Evolutionary conservation across 768 basidiomycete species (phyloP).

Genomic region (Chiua virens): DNA sequence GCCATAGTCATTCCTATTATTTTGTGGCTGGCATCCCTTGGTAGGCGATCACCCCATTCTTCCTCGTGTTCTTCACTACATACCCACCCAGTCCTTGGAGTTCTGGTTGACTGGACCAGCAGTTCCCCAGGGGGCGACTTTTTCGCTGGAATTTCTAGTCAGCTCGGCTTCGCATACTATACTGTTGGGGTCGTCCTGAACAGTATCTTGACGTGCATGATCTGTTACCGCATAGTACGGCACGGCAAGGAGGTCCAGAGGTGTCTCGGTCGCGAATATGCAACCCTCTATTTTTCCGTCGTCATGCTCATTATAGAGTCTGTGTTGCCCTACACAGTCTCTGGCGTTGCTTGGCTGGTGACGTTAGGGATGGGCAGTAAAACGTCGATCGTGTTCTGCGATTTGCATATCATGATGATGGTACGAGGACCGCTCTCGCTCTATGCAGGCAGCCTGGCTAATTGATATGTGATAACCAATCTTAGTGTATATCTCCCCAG

Average conservation of each 20-base stretch:
- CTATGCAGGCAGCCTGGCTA: background rate
- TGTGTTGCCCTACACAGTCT: conserved; percentile 23
- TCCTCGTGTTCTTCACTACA: background rate
- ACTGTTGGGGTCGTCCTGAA: conserved; percentile 15
- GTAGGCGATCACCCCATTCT: conserved; percentile 5
- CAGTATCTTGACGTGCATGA: conserved; percentile 18
- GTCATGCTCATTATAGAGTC: conserved; percentile 21
- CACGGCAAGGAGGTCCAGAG: conserved; percentile 5
- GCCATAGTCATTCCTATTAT: conserved; percentile 14
- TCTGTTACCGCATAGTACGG: conserved; percentile 18
- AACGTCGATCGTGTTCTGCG: conserved; percentile 13
- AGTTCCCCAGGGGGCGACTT: conserved; percentile 19
- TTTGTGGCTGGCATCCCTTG: conserved; percentile 23
- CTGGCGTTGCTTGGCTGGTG: conserved; percentile 23
- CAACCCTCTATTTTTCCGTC: conserved; percentile 14
- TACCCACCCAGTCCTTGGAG: conserved; percentile 13
- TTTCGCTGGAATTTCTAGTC: conserved; percentile 8
- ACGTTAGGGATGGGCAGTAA: conserved; percentile 15
- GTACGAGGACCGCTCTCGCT: background rate
- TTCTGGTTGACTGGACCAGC: conserved; percentile 5
- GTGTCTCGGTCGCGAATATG: conserved; percentile 16
- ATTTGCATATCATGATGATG: conserved; percentile 17
- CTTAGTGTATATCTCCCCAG: conserved; percentile 29
- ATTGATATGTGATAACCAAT: background rate
- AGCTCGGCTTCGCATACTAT: conserved; percentile 21